phyloP scores from a whole-genome alignment of 2,329 filamentous ascomycete genomes.

The Penicillium freii region DNA sequence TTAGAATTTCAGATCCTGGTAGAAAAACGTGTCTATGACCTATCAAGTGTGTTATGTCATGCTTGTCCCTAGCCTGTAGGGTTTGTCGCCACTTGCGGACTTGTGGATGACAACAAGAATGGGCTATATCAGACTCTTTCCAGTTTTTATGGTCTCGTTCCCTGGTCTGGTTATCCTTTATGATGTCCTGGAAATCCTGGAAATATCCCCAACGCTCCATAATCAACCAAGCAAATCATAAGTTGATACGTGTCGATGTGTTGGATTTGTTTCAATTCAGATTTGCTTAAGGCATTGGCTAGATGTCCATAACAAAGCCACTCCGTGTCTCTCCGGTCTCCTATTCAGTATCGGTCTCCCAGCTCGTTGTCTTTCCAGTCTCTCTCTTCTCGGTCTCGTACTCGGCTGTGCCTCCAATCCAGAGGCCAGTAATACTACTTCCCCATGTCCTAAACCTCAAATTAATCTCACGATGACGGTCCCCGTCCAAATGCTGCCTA shows the following conservation, averaged over 20 bases:
- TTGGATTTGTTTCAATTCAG: background rate
- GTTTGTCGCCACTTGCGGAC: background rate
- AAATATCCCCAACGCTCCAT: background rate
- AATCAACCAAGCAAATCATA: background rate
- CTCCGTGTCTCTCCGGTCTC: background rate
- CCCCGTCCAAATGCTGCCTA: constrained; percentile 5
- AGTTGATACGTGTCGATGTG: background rate
- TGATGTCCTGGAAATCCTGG: too few species aligned
- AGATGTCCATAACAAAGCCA: background rate
- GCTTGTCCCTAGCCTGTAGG: background rate
- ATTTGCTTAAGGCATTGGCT: background rate
- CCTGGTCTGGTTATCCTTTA: background rate
- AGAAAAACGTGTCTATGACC: background rate
- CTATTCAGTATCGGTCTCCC: background rate
- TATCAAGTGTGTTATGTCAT: background rate
- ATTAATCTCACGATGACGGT: constrained; percentile 5
- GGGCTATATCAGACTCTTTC: background rate
- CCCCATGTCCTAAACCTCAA: background rate
- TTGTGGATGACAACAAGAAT: background rate
- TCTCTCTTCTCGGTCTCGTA: background rate
- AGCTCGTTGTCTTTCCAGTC: background rate
- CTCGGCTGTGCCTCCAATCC: constrained; percentile 7
- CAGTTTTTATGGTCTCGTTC: background rate
- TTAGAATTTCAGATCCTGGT: background rate
- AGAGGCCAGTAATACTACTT: constrained; percentile 8